Evolutionary conservation across 2,329 filamentous ascomycete species (phyloP).

Genomic region (Stachybotrys echinatus): DNA sequence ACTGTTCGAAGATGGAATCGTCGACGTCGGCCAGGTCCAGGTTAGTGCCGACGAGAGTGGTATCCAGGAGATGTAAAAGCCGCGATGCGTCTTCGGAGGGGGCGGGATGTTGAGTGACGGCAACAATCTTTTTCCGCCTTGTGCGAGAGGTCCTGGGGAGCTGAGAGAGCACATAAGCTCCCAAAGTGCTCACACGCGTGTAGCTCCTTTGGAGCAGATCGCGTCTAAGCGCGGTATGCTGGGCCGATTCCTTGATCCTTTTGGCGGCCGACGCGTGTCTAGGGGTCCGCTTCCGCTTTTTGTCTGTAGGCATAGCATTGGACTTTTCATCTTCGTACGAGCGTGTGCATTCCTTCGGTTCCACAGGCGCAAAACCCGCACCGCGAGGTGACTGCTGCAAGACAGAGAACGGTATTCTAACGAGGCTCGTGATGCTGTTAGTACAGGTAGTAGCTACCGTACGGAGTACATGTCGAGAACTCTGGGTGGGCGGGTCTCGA

Average conservation of each 20-base stretch:
- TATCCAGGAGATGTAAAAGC: conserved; percentile 60
- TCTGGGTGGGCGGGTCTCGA: too few species aligned
- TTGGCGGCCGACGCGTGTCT: conserved; percentile 15
- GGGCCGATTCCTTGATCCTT: conserved; percentile 7
- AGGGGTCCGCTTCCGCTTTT: conserved; percentile 19
- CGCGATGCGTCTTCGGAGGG: conserved; percentile 27
- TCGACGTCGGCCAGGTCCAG: conserved; percentile 8
- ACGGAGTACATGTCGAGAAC: too few species aligned
- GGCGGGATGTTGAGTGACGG: conserved; percentile 29
- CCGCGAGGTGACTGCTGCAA: too few species aligned
- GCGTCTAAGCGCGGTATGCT: conserved; percentile 35
- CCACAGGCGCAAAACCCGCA: background rate
- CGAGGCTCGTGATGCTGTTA: too few species aligned
- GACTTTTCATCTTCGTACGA: too few species aligned
- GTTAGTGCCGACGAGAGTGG: conserved; percentile 56
- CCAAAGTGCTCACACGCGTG: conserved; percentile 57
- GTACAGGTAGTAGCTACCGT: too few species aligned
- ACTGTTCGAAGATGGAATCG: conserved; percentile 47
- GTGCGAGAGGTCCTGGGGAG: conserved; percentile 64
- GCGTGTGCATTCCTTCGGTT: too few species aligned
- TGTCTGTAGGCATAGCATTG: conserved; percentile 15
- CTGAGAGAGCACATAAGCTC: conserved; percentile 62
- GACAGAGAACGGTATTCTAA: too few species aligned
- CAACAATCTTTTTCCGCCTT: conserved; percentile 50
- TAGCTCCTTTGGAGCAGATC: conserved; percentile 68